Conservation (phyloP, 2,329 filamentous ascomycete species). For the Knoxdaviesia proteae region DNA sequence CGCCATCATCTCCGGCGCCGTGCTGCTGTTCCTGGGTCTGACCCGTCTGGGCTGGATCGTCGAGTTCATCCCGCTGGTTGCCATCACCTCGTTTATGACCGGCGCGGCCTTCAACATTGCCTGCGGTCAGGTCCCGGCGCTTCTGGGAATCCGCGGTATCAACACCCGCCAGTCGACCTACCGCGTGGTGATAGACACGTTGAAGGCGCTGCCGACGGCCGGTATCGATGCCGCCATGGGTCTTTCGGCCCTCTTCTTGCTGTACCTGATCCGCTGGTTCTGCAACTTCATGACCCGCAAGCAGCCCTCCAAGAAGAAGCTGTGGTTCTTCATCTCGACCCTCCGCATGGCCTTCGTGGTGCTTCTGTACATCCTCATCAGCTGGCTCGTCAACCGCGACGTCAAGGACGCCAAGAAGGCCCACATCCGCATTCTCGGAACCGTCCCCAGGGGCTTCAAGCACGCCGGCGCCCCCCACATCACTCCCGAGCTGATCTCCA, state of each 20-base stretch:
- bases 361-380: constrained; percentile 58
- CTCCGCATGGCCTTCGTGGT: constrained; percentile 66
- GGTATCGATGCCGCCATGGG: constrained; percentile 55
- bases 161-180: constrained; percentile 28
- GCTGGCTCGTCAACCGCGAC: constrained; percentile 47
- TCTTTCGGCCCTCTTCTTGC: constrained; percentile 42
- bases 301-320: constrained; percentile 43
- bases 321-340: constrained; percentile 61
- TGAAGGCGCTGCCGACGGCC: constrained; percentile 23
- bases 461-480: constrained; percentile 55
- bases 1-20: constrained; percentile 24
- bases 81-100: constrained; percentile 34
- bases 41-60: constrained; percentile 30
- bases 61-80: constrained; percentile 30
- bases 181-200: constrained; percentile 27
- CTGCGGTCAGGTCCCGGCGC: constrained; percentile 25
- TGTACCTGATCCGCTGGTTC: constrained; percentile 43
- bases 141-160: constrained; percentile 27
- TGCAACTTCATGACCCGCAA: constrained; percentile 46
- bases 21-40: constrained; percentile 27
- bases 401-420: constrained; percentile 27
- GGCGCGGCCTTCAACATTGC: constrained; percentile 29
- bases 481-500: constrained; percentile 40
- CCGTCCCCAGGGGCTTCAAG: constrained; percentile 50
- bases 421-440: constrained; percentile 41